These are phyloP conservation scores for Notholithocarpus densiflorus DNA, from an alignment of 306 rosid genomes.

Conservation along the genomic window DNA sequence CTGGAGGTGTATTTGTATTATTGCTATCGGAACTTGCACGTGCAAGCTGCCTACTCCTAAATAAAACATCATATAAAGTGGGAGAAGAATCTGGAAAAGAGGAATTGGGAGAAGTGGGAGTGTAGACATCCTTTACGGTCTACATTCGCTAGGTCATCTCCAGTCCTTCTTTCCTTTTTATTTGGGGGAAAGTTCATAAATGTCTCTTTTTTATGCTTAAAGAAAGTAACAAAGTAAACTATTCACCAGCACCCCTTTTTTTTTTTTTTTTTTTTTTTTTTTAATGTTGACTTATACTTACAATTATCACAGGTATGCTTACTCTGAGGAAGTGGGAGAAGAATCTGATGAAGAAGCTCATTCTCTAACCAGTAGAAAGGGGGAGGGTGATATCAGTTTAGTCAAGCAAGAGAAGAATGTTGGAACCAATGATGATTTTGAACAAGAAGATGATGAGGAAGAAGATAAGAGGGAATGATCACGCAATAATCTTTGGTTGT, in stretches of 20 bases:
- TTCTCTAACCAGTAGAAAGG: conserved; percentile 57
- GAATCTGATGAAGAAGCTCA: conserved; percentile 79
- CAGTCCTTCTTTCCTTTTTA: background rate
- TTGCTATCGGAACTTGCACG: background rate
- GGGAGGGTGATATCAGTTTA: conserved; percentile 62
- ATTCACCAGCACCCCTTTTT: background rate
- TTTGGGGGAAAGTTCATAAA: background rate
- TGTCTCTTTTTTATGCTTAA: background rate
- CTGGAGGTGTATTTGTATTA: background rate
- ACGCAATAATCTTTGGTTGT: conserved; percentile 1
- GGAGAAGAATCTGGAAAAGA: background rate
- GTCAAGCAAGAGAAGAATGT: conserved; percentile 59
- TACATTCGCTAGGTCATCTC: background rate
- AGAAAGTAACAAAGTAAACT: no score
- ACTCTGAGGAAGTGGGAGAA: conserved; percentile 84
- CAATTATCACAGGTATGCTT: conserved; percentile 63
- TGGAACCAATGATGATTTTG: conserved; percentile 25
- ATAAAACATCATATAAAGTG: background rate
- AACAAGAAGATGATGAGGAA: conserved; percentile 57
- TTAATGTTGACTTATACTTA: conserved; percentile 18
- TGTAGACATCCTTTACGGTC: background rate
- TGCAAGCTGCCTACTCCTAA: background rate
- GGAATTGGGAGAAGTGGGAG: background rate
- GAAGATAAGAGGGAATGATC: conserved; percentile 82
- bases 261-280: background rate